Evolutionary conservation across 306 rosid genomes (phyloP).

Genomic region (Prunus davidiana): DNA sequence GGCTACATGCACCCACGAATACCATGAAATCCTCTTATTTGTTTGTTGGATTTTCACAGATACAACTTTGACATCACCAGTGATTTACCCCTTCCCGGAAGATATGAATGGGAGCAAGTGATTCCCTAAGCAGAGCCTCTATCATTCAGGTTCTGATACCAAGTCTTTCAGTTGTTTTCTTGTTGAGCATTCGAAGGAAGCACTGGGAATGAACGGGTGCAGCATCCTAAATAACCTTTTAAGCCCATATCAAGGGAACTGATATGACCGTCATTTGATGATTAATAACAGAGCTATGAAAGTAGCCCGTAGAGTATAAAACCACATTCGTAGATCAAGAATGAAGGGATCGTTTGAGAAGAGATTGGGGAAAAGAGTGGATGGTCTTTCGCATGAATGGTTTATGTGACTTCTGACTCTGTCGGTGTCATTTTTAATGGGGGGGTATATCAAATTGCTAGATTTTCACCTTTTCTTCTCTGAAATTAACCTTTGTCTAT

Average conservation of each 20-base stretch:
- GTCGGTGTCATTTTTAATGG: conserved; percentile 6
- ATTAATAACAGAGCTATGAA: conserved; percentile 21
- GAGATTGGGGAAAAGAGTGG: conserved; percentile 17
- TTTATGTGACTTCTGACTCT: not conserved
- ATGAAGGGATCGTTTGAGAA: conserved; percentile 21
- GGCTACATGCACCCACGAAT: not conserved
- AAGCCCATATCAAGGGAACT: conserved; percentile 5
- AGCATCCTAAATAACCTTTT: conserved; percentile 16
- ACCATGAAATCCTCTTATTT: not conserved
- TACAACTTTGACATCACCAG: conserved; percentile 75
- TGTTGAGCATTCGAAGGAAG: conserved; percentile 4
- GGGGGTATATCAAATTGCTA: conserved; percentile 28
- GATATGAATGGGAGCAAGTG: conserved; percentile 83
- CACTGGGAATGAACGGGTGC: conserved; percentile 15
- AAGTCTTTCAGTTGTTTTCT: conserved; percentile 17
- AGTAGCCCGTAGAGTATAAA: conserved; percentile 19
- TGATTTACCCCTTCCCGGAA: conserved; percentile 74
- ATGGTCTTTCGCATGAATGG: conserved; percentile 17
- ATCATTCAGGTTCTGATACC: conserved; percentile 6
- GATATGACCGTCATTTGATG: conserved; percentile 30
- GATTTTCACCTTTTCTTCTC: conserved; percentile 18
- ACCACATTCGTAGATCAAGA: conserved; percentile 21
- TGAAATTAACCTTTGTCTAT: conserved; percentile 37
- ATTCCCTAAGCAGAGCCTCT: conserved; percentile 35
- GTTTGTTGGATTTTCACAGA: conserved; percentile 44